phyloP scores from a whole-genome alignment of 805 yeast genomes.

The Candida ficus region DNA sequence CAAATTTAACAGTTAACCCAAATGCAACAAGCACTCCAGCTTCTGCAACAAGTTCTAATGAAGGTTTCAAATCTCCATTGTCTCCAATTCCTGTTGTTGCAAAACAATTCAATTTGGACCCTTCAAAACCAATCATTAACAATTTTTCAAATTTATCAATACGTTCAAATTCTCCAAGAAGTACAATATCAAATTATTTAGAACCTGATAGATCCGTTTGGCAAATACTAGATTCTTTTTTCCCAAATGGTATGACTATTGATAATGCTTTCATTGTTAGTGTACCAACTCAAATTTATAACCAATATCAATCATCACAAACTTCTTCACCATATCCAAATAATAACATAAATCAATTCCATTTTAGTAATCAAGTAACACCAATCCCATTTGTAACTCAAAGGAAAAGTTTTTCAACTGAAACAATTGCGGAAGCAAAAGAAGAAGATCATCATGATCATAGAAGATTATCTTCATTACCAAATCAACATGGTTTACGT shows the following conservation, averaged over 20 bases:
- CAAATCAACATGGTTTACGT: conserved; percentile 16
- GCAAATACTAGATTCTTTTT: conserved; percentile 51
- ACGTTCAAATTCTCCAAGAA: conserved; percentile 14
- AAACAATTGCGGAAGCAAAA: conserved; percentile 21
- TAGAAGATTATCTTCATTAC: conserved; percentile 17
- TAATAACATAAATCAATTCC: background rate
- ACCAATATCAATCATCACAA: conserved; percentile 1
- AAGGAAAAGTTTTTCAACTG: conserved; percentile 16
- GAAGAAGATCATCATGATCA: conserved; percentile 18
- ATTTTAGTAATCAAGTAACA: background rate
- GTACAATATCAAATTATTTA: conserved; percentile 18
- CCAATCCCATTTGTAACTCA: background rate
- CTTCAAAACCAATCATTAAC: conserved; percentile 10
- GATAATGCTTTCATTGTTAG: conserved; percentile 60
- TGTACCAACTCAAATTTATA: conserved; percentile 25
- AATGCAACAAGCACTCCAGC: background rate
- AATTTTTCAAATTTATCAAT: conserved; percentile 10
- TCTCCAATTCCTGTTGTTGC: conserved; percentile 24
- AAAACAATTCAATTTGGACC: conserved; percentile 5
- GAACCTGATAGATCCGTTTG: conserved; percentile 63
- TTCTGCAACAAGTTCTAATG: no score
- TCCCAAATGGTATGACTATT: conserved; percentile 65
- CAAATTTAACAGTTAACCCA: background rate
- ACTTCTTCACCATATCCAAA: background rate
- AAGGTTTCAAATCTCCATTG: conserved; percentile 15